phyloP scores from a whole-genome alignment of 1,139 yeast species.

The Yamadazyma pseudoaaseri region DNA sequence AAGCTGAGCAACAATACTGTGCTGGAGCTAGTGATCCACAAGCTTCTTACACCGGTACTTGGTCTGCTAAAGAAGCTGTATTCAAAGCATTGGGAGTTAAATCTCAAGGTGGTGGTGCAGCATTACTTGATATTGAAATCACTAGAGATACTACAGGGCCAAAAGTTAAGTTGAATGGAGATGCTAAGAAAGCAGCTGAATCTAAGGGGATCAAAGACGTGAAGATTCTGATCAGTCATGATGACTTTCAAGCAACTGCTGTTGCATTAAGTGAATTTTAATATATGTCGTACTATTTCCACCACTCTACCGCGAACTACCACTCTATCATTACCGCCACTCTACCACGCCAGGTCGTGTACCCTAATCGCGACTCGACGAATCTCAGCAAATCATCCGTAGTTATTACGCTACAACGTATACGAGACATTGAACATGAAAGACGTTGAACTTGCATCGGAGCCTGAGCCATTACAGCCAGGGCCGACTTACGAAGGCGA shows the following conservation, averaged over 20 bases:
- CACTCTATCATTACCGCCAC: no score
- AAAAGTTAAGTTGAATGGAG: constrained; percentile 69
- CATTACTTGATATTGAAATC: constrained; percentile 88
- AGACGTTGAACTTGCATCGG: neutral
- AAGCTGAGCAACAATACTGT: constrained; percentile 77
- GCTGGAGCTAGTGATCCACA: constrained; percentile 67
- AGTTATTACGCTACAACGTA: no score
- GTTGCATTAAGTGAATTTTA: constrained; percentile 83
- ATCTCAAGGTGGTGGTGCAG: constrained; percentile 94
- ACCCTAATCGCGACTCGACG: no score
- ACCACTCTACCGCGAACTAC: no score
- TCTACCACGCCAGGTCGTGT: no score
- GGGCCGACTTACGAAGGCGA: neutral
- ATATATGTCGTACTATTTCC: no score
- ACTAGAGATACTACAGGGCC: constrained; percentile 78
- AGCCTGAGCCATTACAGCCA: neutral
- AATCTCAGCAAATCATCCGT: no score
- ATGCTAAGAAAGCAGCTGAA: constrained; percentile 72
- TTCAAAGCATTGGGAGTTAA: constrained; percentile 91
- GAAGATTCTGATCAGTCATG: constrained; percentile 90
- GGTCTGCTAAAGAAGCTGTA: constrained; percentile 99
- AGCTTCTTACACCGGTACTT: constrained; percentile 94
- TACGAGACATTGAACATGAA: no score
- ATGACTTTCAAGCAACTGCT: constrained; percentile 95
- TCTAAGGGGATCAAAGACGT: constrained; percentile 68